Evolutionary conservation across 176 grass and related monocot species (phyloP).

Genomic region (Bolboschoenus planiculmis): DNA sequence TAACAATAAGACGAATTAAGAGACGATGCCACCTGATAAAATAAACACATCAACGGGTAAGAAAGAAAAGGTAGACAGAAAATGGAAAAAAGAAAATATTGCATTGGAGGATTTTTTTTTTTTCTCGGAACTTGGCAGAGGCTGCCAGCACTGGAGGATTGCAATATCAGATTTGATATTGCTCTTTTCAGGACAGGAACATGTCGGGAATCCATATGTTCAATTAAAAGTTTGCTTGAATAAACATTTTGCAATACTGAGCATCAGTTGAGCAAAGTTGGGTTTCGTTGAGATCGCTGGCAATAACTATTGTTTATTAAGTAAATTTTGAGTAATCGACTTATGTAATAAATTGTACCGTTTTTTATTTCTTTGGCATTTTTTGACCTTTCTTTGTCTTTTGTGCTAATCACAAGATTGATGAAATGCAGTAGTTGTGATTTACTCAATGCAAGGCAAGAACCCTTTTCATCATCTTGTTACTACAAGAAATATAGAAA

Average conservation of each 20-base stretch:
- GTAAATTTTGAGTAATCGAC: not conserved
- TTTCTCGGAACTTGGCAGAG: not conserved
- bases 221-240: not conserved
- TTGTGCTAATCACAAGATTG: not conserved
- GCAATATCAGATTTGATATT: not conserved
- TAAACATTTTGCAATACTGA: not conserved
- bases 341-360: not conserved
- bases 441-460: not conserved
- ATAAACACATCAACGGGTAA: conserved; percentile 21
- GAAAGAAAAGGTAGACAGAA: not conserved
- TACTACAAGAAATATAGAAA: not conserved
- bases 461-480: not conserved
- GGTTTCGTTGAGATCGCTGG: not conserved
- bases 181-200: not conserved
- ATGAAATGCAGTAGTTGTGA: not conserved
- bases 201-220: not conserved
- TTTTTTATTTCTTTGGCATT: not conserved
- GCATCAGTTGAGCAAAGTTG: not conserved
- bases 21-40: conserved; percentile 70
- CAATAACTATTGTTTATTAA: not conserved
- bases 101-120: not conserved
- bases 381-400: not conserved
- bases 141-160: not conserved
- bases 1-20: conserved; percentile 97
- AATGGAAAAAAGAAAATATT: not conserved